A percentile compares a stretch with the other conserved stretches of the same genome.
phyloP scores from a whole-genome alignment of 1,284 basidiomycete genomes.

The Ustilago loliicola region DNA sequence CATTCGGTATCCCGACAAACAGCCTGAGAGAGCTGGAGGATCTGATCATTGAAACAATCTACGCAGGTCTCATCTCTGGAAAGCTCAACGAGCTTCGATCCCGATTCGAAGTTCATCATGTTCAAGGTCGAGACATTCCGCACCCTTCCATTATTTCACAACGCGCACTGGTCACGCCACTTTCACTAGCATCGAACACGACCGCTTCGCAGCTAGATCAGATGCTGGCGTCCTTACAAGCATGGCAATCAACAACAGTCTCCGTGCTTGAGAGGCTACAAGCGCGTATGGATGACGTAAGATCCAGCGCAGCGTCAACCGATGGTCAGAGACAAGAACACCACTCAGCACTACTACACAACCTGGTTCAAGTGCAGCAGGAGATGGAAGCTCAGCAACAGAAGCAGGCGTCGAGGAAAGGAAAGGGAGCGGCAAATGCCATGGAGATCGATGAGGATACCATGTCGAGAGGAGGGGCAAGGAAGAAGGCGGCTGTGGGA shows the following conservation, averaged over 20 bases:
- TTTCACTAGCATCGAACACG: constrained; percentile 6
- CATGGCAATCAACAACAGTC: constrained; percentile 30
- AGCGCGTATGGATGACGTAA: constrained; percentile 23
- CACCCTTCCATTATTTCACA: constrained; percentile 10
- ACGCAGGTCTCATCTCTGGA: constrained; percentile 86
- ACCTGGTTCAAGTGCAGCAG: constrained; percentile 27
- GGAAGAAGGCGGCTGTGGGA: constrained; percentile 22
- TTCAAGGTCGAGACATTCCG: constrained; percentile 85
- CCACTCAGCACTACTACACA: constrained; percentile 28
- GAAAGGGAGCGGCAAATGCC: constrained; percentile 22
- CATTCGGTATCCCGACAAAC: constrained; percentile 72
- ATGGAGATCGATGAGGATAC: constrained; percentile 47
- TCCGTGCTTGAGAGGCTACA: constrained; percentile 29
- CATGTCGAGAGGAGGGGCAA: constrained; percentile 3
- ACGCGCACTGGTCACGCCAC: constrained; percentile 4
- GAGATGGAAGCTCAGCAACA: constrained; percentile 35
- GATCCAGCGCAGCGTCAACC: constrained; percentile 11
- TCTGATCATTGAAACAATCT: constrained; percentile 93
- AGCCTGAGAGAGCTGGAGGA: constrained; percentile 83
- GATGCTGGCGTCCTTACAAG: constrained; percentile 13
- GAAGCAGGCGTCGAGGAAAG: constrained; percentile 31
- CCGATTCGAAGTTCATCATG: constrained; percentile 88
- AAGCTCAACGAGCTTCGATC: constrained; percentile 90
- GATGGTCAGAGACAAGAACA: constrained; percentile 21
- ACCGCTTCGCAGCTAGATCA: constrained; percentile 15